These are phyloP conservation scores for Ensete glaucum DNA, from an alignment of 176 grass and related monocot genomes.

Conservation along the genomic window DNA sequence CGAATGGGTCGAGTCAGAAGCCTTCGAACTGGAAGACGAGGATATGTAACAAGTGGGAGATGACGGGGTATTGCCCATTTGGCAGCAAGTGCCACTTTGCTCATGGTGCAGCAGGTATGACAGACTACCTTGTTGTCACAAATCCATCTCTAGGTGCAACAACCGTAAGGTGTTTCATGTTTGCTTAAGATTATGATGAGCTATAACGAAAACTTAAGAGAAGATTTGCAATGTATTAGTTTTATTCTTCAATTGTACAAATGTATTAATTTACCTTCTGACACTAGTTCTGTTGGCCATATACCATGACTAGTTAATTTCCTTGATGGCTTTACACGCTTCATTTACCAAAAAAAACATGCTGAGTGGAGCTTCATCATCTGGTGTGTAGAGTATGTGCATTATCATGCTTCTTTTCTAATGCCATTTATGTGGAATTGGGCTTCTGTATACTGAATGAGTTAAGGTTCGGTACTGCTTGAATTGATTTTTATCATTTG, in stretches of 20 bases:
- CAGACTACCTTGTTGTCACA: background rate
- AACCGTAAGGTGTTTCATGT: background rate
- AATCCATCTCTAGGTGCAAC: background rate
- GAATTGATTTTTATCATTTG: no score
- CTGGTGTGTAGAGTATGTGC: no score
- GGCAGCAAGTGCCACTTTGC: constrained; percentile 97
- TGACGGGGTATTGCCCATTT: constrained; percentile 96
- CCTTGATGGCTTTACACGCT: no score
- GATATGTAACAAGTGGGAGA: constrained; percentile 99
- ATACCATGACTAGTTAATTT: no score
- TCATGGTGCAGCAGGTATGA: constrained; percentile 79
- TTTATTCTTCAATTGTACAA: background rate
- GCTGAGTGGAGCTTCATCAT: no score
- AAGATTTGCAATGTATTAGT: background rate
- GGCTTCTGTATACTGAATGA: background rate
- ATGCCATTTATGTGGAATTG: background rate
- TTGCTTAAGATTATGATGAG: background rate
- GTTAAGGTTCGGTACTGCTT: no score
- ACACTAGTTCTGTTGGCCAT: no score
- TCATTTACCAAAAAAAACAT: no score
- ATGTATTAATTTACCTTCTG: background rate
- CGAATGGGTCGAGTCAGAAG: constrained; percentile 37
- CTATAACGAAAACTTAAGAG: background rate
- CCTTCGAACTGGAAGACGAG: constrained; percentile 98
- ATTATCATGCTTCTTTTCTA: background rate